Base-by-base conservation (phyloP, 2,329 filamentous ascomycete species). In the Curvularia sp. region DNA sequence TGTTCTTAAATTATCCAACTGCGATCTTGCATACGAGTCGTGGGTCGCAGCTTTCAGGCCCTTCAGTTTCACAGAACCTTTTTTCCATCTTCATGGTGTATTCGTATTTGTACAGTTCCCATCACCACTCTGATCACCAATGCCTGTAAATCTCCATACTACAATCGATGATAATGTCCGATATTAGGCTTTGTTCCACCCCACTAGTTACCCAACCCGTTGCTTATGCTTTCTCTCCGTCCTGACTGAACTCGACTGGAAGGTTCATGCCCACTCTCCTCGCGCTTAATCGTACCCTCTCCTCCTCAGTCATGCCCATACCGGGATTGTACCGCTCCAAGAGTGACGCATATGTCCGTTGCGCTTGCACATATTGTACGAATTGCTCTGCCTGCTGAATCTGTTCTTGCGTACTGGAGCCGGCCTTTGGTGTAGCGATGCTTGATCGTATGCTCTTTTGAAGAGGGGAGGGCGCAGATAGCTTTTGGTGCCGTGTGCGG, bases 311-410 rank as follows among this genome's bases (percentile, higher is more conserved):
- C 89, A 97, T 91, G 66, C 87, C 86, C 87, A 96, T 92, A 18
- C 93, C 93, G 0, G 93, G 93, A 77, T 98, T 98, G 79, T 99
- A 98, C 68, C 93, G 85, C 79, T 97, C 93, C 38, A 98, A 77
- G 43, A 98, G 80, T 15, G 87, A 89, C 26, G 87, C 85, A 76
- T 98, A 97, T 74, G 86, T 86, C 52, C 93, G 84, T 81, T 99
- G 95, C n/a, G 93, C 89, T 68, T 87, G 86, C 20, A 95, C 84
- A 75, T 97, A 98, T 57, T 87, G 85, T 26, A 93, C 79, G 66
- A 92, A 87, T 77, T 98, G 92, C 63, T 92, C 87, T n/a, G 87
- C 89, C 66, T 91, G 78, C n/a, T 79, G 72, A 26, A 64, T 71
- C 65, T 72, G 75, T 53, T 60, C 58, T 2, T 53, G 18, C 8